These are phyloP conservation scores for Fusarium sp. DNA, from an alignment of 2,329 filamentous ascomycete species.

Conservation along the genomic window DNA sequence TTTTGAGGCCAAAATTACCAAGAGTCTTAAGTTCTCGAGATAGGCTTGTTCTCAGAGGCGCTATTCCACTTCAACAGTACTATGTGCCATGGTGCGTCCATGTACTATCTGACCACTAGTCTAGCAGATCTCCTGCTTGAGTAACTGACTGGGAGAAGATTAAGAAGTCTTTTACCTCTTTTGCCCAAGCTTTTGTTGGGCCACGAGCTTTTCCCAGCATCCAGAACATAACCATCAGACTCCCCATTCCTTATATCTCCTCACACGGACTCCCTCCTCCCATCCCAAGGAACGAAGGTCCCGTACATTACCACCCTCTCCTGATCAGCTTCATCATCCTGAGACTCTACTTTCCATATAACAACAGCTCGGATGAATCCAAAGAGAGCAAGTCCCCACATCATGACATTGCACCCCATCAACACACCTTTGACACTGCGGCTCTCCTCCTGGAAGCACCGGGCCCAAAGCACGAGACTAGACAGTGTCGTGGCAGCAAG, in stretches of 20 bases:
- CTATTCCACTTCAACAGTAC: neutral
- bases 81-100: neutral
- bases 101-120: neutral
- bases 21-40: too few relatives aligned
- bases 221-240: neutral
- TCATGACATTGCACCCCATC: conserved; percentile 39
- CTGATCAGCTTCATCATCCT: conserved; percentile 2
- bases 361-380: conserved; percentile 42
- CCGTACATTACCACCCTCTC: conserved; percentile 26
- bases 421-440: conserved; percentile 37
- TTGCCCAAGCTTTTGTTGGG: neutral
- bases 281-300: conserved; percentile 31
- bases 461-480: conserved; percentile 32
- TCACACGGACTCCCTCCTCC: conserved; percentile 15
- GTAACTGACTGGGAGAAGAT: too few relatives aligned
- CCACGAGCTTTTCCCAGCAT: neutral
- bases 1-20: neutral
- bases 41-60: neutral
- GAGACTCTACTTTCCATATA: conserved; percentile 38
- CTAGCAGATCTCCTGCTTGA: neutral
- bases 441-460: conserved; percentile 35
- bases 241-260: neutral
- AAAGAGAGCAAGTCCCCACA: conserved; percentile 41
- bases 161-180: too few relatives aligned
- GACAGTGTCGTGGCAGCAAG: conserved; percentile 33